Evolutionary conservation across 768 basidiomycete species (phyloP), one percentile per base, ranked within the genome.

Genomic region (Auricularia cornea): DNA sequence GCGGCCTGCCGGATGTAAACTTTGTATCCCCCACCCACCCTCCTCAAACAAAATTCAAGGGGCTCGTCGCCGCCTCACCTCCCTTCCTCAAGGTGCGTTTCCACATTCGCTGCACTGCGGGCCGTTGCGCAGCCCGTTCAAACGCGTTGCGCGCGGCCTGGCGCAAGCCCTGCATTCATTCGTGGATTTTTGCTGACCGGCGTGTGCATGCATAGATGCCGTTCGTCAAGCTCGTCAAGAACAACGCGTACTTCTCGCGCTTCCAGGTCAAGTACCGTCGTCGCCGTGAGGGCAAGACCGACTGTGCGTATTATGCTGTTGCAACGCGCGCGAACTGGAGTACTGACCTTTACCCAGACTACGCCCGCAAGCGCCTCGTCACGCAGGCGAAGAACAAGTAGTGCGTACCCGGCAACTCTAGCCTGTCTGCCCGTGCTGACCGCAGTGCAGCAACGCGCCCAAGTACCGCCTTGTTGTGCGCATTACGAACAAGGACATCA

Each of bases 371-470:
- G 81, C 88, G 95, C 69, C 85, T 99, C 62, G 87, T 98, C 68
- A 87, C 92, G 64, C 97, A 99, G 84, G 94, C 97, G 64, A 99
- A 99, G 85, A 98, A 98, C 87, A 98, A 98, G 83, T 98, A 97
- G 89, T 90, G 74, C 35, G 86, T 77, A n/a, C 16, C 3, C 3
- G 11, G 10, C 30, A 63, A 20, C 23, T 44, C n/a, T 26, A 61
- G 26, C 48, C 30, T 28, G 23, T 52, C 23, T 11, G 32, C 32
- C 2, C 23, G 10, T 51, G 2, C 30, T 62, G 26, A 26, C 66
- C 61, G 1, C 2, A 3, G 29, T 32, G 3, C 48, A 91, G 89
- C 81, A 96, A 96, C 71, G 92, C 94, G 41, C 94, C 95, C 62
- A 97, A 98, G 80, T 97, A 97, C 80, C 94, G 95, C 70, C 88